Evolutionary conservation across 139 green algal species (phyloP), one percentile per base, ranked within the genome.

Genomic region (Chlamydomonas incerta): DNA sequence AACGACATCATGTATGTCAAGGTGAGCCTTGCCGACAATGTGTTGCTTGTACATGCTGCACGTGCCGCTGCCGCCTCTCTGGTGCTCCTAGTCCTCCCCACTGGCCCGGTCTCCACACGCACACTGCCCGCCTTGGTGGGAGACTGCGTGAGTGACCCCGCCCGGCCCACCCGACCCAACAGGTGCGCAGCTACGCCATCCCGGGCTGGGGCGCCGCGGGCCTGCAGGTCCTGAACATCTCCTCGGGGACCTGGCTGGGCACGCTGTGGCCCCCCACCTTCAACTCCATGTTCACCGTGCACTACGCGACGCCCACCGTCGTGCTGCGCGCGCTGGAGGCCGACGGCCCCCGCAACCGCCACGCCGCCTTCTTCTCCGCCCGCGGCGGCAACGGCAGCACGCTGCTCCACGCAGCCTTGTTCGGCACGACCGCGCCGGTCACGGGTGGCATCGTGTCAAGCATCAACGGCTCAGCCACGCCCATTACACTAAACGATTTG

Each of bases 1-100:
- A 70, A 70, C 63, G 26, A 70, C 63, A 35, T 70, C n/a, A 37
- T 37, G 63, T 70, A 70, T 21, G 26, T 70, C n/a, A 70, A 70
- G 63, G 63, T 70, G 2, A 69, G 57, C n/a, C n/a, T n/a, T n/a
- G n/a, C n/a, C n/a, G n/a, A n/a, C n/a, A n/a, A n/a, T n/a, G n/a
- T n/a, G n/a, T n/a, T n/a, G n/a, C n/a, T n/a, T n/a, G n/a, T n/a
- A n/a, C n/a, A n/a, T n/a, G n/a, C n/a, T n/a, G n/a, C n/a, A n/a
- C n/a, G n/a, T n/a, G n/a, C n/a, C n/a, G n/a, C n/a, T n/a, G n/a
- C n/a, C n/a, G n/a, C n/a, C n/a, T n/a, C 41, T 50, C 6, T 50
- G 41, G 5, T 50, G 41, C 41, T 50, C 8, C 41, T 50, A 50
- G 41, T 50, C n/a, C n/a, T n/a, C n/a, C n/a, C n/a, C n/a, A n/a